These are phyloP conservation scores for Nannizziopsis barbatae DNA, from an alignment of 2,329 filamentous ascomycete species.

Conservation along the genomic window DNA sequence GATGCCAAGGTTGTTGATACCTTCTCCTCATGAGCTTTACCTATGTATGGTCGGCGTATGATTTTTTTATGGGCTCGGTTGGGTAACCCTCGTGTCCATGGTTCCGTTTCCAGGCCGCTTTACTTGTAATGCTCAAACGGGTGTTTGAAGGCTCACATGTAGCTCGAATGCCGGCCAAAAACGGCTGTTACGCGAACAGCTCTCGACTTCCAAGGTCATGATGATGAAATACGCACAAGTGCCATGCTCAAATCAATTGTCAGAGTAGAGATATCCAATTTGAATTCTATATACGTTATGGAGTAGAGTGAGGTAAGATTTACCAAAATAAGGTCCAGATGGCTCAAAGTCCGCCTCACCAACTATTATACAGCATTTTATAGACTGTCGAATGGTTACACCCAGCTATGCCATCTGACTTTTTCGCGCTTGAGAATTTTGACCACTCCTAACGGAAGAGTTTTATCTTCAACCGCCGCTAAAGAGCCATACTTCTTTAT, in stretches of 20 bases:
- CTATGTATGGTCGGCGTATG: conserved; percentile 5
- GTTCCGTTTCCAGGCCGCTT: too few relatives aligned
- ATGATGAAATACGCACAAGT: too few relatives aligned
- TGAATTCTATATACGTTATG: not conserved
- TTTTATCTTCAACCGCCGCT: conserved; percentile 31
- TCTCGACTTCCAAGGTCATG: too few relatives aligned
- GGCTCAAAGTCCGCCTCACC: not conserved
- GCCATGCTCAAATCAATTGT: too few relatives aligned
- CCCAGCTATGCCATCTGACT: conserved; percentile 33
- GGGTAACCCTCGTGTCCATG: too few relatives aligned
- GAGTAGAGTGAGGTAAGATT: not conserved
- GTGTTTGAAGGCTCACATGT: too few relatives aligned
- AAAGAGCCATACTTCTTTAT: conserved; percentile 31
- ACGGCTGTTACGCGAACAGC: too few relatives aligned
- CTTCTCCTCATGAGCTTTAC: conserved; percentile 1
- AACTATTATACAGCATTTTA: not conserved
- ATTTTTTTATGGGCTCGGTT: not conserved
- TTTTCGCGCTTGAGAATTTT: conserved; percentile 33
- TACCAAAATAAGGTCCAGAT: not conserved
- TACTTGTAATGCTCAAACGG: too few relatives aligned
- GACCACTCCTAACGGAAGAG: conserved; percentile 35
- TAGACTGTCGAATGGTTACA: not conserved
- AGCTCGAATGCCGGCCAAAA: too few relatives aligned
- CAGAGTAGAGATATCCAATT: too few relatives aligned
- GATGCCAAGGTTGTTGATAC: conserved; percentile 15